Base-by-base conservation (phyloP, 495 filamentous ascomycete species). In the Penicillium parvum region DNA sequence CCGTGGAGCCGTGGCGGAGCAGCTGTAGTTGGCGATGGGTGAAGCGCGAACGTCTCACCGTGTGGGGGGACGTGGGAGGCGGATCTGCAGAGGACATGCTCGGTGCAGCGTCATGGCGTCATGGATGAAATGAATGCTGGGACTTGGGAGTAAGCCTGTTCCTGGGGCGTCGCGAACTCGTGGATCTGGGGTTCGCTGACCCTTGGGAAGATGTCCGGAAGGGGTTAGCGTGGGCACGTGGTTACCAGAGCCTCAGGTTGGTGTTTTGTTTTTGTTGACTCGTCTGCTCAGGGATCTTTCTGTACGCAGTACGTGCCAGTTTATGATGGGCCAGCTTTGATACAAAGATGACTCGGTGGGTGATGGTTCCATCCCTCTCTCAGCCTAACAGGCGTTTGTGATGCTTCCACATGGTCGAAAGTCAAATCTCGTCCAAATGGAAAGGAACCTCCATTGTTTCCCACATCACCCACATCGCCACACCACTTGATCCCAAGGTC, bases 21-120 rank as follows among this genome's bases (percentile, higher is more conserved):
- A 89, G 82, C 9, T 75, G 66, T 15, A 98, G 73, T 22, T 97
- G 83, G 33, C 85, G 85, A 57, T 85, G 89, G 11, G 91, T 96
- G 61, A 90, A 96, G 43, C 71, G 73, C 12, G 88, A 92, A 29
- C 74, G 75, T 45, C 65, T 81, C 55, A 66, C 23, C 50, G 61
- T 45, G 48, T 63, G 40, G 32, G 66, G 58, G 26, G 63, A 66
- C 32, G 62, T 55, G 23, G 60, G 54, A 22, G 60, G 53, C 32
- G 44, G 48, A 36, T 50, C 47, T 54, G 43, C 52, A 50, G 36
- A 50, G 17, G 51, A 58, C 57, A 61, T 61, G 19, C 40, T 53
- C 42, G 45, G 17, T 14, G 14, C 35, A 45, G 44, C 53, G 42
- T 53, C 57, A 58, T 60, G 39, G 37, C 51, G 51, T 43, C 12